Evolutionary conservation across 306 rosid species (phyloP).

Genomic region (Rosa lucieae): DNA sequence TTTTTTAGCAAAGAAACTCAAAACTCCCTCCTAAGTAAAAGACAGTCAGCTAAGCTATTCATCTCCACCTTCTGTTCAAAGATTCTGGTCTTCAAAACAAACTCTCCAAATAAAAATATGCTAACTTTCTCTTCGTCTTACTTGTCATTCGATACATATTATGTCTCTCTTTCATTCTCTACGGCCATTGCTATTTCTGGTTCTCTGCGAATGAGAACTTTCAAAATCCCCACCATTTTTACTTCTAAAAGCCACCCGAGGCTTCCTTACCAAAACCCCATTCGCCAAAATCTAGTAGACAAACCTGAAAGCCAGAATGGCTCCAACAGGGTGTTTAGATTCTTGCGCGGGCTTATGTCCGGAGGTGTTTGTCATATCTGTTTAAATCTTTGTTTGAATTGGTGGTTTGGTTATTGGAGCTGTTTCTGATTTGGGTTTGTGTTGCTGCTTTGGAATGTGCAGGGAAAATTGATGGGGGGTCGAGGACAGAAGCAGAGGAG

Average conservation of each 20-base stretch:
- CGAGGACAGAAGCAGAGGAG: conserved; percentile 68
- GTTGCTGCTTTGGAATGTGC: conserved; percentile 24
- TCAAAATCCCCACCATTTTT: conserved; percentile 42
- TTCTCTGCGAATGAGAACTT: conserved; percentile 51
- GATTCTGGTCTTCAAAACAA: conserved; percentile 20
- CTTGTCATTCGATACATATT: background rate
- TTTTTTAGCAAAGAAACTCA: background rate
- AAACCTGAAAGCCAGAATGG: conserved; percentile 28
- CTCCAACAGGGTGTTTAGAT: conserved; percentile 12
- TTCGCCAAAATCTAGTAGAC: conserved; percentile 43
- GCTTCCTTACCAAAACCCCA: conserved; percentile 43
- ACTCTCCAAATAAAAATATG: background rate
- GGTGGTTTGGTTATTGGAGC: background rate
- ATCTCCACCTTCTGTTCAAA: conserved; percentile 50
- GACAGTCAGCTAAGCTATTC: too few species aligned
- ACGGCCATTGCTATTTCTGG: background rate
- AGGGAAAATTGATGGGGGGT: conserved; percentile 70
- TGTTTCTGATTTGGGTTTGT: conserved; percentile 20
- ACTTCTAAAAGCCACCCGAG: conserved; percentile 16
- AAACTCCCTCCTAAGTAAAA: too few species aligned
- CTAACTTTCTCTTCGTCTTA: background rate
- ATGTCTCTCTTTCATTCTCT: conserved; percentile 7
- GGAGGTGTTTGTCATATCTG: conserved; percentile 32
- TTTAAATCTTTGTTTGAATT: background rate
- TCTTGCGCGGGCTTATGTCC: conserved; percentile 35